Base-by-base conservation (phyloP, 148 eudicot genomes). In the Vaccinium myrtillus region DNA sequence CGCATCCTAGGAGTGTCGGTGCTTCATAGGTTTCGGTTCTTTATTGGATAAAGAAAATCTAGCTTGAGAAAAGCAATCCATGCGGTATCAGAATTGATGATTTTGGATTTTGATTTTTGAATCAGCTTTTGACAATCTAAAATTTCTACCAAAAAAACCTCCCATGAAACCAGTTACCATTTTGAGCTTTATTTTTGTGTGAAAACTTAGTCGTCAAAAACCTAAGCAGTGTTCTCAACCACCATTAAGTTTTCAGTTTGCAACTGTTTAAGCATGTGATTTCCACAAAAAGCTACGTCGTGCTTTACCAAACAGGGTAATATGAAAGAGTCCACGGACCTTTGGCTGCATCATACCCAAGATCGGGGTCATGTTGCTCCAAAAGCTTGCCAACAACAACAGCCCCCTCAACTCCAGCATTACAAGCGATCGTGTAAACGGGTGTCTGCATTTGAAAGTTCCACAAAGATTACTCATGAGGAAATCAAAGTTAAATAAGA, bases 271-370 rank as follows among this genome's bases (percentile, higher is more conserved):
- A 69, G 74, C 36, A 69, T 11, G 43, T 69, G 74, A 30, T 30
- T 13, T 69, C 43, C 39, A 69, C 32, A 69, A 63, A 27, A 69
- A 13, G 39, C 18, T 30, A 69, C 18, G 12, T 12, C 1, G 7
- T 4, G 25, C 1, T 56, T 5, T 54, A 61, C 27, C 23, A 67
- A 81, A n/a, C 46, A 8, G 21, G 39, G 16, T 2, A 0, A 65
- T 53, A 14, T 2, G 46, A 9, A 67, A 69, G 58, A 65, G 54
- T 13, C 73, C 23, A 83, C 69, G 51, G 83, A 94, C 98, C 98
- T 91, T 92, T 95, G 80, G 99, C 98, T 50, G 99, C 99, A 89
- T 96, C 98, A 81, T 96, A 96, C 77, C 99, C 99, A 75, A 94
- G 93, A 58, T 94, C 97, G 4, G 90, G 91, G 86, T 96, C 83